Conservation (phyloP, 805 yeast species). For the Yarrowia hollandica region DNA sequence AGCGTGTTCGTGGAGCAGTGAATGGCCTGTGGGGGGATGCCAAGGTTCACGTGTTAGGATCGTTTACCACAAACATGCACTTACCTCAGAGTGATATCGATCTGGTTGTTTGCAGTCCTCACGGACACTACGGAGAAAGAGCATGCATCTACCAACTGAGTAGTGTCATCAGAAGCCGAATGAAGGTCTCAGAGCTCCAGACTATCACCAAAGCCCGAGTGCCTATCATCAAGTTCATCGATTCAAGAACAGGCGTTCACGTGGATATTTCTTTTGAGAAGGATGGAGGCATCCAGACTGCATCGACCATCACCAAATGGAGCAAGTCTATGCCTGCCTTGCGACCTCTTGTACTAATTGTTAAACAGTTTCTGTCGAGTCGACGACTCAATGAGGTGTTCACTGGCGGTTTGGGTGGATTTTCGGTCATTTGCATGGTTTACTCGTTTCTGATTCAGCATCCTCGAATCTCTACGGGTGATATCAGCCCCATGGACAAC, state of each 20-base stretch:
- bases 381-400: constrained; percentile 82
- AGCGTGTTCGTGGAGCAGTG: constrained; percentile 55
- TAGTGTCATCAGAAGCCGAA: constrained; percentile 59
- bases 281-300: constrained; percentile 79
- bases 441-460: constrained; percentile 76
- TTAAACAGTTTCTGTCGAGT: constrained; percentile 81
- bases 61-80: constrained; percentile 89
- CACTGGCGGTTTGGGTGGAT: constrained; percentile 94
- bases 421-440: constrained; percentile 83
- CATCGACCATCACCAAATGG: constrained; percentile 76
- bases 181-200: constrained; percentile 70
- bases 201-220: constrained; percentile 89
- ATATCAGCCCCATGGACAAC: constrained; percentile 68
- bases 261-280: constrained; percentile 91
- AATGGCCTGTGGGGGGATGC: constrained; percentile 72
- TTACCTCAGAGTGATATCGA: constrained; percentile 96
- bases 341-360: constrained; percentile 74
- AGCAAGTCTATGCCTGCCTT: constrained; percentile 69
- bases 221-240: constrained; percentile 90
- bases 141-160: constrained; percentile 71
- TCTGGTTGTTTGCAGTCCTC: constrained; percentile 73
- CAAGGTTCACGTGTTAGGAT: constrained; percentile 84
- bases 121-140: constrained; percentile 57
- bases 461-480: constrained; percentile 68
- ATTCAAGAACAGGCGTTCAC: constrained; percentile 65